Conservation (phyloP, 2,329 filamentous ascomycete species). For the Neospermospora avenae region DNA sequence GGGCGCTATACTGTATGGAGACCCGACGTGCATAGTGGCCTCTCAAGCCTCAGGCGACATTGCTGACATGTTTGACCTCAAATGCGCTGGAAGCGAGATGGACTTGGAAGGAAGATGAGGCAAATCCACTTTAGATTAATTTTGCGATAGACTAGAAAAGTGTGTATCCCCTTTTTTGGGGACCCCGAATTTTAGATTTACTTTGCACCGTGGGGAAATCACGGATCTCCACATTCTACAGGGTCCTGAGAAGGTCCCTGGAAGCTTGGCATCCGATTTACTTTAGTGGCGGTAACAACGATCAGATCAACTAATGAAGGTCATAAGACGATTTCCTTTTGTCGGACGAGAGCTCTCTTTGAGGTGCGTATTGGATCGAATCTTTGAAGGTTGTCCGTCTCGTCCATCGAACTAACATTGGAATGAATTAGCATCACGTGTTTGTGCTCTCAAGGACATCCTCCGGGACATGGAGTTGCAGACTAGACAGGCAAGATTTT, state of each 20-base stretch:
- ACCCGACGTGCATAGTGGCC: constrained; percentile 8
- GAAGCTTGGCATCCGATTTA: not conserved
- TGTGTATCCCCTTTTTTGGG: not conserved
- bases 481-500: too few relatives aligned
- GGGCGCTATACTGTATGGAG: not conserved
- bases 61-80: not conserved
- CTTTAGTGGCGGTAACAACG: not conserved
- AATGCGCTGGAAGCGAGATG: constrained; percentile 2
- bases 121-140: not conserved
- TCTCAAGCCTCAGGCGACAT: not conserved
- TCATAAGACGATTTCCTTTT: not conserved
- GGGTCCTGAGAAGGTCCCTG: not conserved
- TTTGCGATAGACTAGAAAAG: not conserved
- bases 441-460: not conserved
- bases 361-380: too few relatives aligned
- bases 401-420: not conserved
- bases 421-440: not conserved
- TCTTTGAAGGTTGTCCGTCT: not conserved
- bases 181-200: not conserved
- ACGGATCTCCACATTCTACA: constrained; percentile 1
- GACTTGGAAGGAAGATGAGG: not conserved
- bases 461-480: not conserved
- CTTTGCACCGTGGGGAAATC: not conserved
- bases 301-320: not conserved
- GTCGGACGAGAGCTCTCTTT: too few relatives aligned